Evolutionary conservation across 1,284 basidiomycete genomes (phyloP), one percentile per base, ranked within the genome.

Genomic region (Ustilago loliicola): DNA sequence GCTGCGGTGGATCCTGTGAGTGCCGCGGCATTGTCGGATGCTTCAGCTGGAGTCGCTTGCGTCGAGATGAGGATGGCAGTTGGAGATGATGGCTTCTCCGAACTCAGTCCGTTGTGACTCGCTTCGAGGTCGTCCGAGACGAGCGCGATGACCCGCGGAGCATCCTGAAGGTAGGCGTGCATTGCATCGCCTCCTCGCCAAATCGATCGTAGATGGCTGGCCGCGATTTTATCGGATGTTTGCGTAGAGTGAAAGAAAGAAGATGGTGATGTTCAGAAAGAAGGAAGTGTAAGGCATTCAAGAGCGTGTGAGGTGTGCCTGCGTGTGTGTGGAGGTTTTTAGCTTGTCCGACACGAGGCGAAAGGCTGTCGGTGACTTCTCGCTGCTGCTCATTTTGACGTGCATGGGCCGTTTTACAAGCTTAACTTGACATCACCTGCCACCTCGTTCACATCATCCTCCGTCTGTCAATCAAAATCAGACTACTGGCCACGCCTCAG

Each of bases 131-230:
- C 71, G 19, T 56, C 63, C 10, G 66, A 61, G 45, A 72, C 63
- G n/a, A 83, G 65, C 40, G 75, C 70, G 61, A 81, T 66, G 34
- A 79, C 66, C 13, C 81, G 61, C 32, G 81, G 81, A 13, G 81
- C 62, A 60, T 81, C 75, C 17, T 81, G 75, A 8, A 81, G 61
- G 51, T 81, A 81, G 74, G 81, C 81, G 66, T 81, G 81, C 77
- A 83, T 81, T 51, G 75, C 75, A 77, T 77, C 66, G 30, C 65
- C 62, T 32, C 38, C 19, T 40, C 15, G 38, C 38, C 38, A 15
- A 15, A 40, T 40, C 38, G 42, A 10, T 45, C 42, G 42, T 45
- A 19, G 36, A 8, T 38, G 36, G 36, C 36, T 17, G 21, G 53
- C 30, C 19, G 30, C 30, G 57, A 45, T 52, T n/a, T n/a, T n/a